Evolutionary conservation across 2,329 filamentous ascomycete species (phyloP), one percentile per base, ranked within the genome.

Genomic region (Coniella vitis): DNA sequence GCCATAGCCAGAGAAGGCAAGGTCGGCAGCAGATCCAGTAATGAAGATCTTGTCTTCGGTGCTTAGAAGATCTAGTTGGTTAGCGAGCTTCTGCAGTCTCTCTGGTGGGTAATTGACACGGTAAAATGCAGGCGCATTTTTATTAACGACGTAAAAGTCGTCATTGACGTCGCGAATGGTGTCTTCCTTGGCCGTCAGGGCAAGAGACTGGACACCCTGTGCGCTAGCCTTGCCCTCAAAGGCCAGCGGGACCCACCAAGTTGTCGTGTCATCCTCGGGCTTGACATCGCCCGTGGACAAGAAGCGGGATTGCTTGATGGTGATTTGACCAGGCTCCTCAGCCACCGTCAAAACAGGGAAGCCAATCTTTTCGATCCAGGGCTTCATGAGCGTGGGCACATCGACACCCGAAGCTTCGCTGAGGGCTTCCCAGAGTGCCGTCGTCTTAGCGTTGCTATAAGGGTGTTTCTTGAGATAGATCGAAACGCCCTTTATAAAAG

Each of bases 331-430:
- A 49, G 84, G 80, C 64, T 91, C 83, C 68, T 97, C 93, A 19
- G 84, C 77, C 14, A 97, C 79, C 2, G 87, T 94, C 17, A 98
- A 70, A 13, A 97, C 83, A 0, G 93, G 93, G 68, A 95, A 95
- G 2, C 93, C 93, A 57, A 97, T 94, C 70, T 91, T 93, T 59
- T 85, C 83, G 62, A 97, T 95, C 93, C 93, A 98, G 16, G 86
- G 83, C 56, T 88, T 76, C 90, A 98, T 98, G 62, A 97, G 85
- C 42, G 75, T 74, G 56, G 84, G 83, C 32, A 98, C 86, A 61
- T 97, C 87, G 64, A 88, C 81, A 31, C 88, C 89, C 8, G 91
- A 96, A 4, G 87, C 89, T 60, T 94, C 82, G 63, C 85, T 87
- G 41, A 98, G 74, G 8, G 91, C 89, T 51, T 82, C 77, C 93